A percentile compares a stretch with the other conserved stretches of the same genome.
phyloP scores from a whole-genome alignment of 1,139 yeast genomes.

The Hyphopichia fennica region DNA sequence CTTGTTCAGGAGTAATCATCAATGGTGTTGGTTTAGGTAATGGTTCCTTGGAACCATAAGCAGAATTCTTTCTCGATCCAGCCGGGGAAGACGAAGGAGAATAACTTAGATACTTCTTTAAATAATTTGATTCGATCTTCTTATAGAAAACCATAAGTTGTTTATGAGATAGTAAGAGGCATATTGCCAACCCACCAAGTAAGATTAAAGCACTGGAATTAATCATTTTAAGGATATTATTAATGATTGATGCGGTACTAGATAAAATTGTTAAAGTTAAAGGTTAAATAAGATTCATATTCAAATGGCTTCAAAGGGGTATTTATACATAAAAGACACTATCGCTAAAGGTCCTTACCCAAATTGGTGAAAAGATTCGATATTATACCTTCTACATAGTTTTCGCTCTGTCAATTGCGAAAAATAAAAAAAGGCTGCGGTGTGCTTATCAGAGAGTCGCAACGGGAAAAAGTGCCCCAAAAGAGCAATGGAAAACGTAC shows the following conservation, averaged over 20 bases:
- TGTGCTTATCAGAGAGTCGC: neutral
- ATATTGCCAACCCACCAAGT: conserved; percentile 12
- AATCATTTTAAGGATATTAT: neutral
- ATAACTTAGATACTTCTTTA: conserved; percentile 1
- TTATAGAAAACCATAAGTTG: conserved; percentile 9
- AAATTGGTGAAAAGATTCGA: no score
- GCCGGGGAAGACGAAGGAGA: neutral
- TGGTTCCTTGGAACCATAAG: conserved; percentile 16
- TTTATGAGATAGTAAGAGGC: conserved; percentile 15
- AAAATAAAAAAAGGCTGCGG: neutral
- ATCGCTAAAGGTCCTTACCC: no score
- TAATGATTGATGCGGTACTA: no score
- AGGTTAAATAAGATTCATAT: no score
- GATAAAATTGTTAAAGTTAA: no score
- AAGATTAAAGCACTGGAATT: conserved; percentile 7
- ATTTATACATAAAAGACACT: no score
- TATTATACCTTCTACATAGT: no score
- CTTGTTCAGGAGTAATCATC: conserved; percentile 66
- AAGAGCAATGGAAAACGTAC: no score
- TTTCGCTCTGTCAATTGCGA: no score
- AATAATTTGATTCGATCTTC: neutral
- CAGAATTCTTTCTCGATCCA: conserved; percentile 2
- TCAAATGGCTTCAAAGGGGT: no score
- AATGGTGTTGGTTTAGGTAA: conserved; percentile 59
- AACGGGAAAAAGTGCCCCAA: neutral